A percentile compares a stretch with the other conserved stretches of the same genome.
Conservation (phyloP, 2,329 filamentous ascomycete genomes). For the Thielaviopsis musarum region DNA sequence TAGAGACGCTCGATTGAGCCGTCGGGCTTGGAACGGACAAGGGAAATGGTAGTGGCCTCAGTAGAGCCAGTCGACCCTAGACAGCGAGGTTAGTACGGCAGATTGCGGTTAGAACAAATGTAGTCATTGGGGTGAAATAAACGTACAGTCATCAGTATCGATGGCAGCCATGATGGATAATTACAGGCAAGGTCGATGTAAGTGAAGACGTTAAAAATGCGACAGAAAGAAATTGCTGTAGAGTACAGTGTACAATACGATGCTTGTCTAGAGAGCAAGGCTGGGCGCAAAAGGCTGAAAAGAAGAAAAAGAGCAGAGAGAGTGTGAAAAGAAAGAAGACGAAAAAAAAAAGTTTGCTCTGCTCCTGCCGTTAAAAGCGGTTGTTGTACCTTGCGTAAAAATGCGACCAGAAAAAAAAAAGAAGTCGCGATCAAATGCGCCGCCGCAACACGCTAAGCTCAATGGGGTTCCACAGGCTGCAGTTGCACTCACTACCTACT, state of each 20-base stretch:
- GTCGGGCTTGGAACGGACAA: constrained; percentile 32
- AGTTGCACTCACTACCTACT: no score
- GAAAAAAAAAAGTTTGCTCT: background rate
- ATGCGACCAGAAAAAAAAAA: background rate
- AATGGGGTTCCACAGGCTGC: background rate
- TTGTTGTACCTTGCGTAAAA: background rate
- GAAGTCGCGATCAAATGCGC: background rate
- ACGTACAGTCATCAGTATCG: background rate
- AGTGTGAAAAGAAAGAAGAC: no score
- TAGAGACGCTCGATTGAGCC: constrained; percentile 37
- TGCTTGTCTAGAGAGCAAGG: no score
- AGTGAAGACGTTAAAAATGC: background rate
- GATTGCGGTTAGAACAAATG: background rate
- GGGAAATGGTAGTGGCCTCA: constrained; percentile 44
- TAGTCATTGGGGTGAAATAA: background rate
- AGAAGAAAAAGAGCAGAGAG: no score
- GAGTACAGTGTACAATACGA: background rate
- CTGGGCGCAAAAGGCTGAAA: no score
- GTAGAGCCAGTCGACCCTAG: constrained; percentile 43
- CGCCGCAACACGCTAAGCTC: background rate
- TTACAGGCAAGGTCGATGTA: background rate
- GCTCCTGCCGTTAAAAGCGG: background rate
- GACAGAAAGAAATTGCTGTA: background rate
- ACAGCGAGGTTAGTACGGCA: constrained; percentile 13
- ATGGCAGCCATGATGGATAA: background rate